These are phyloP conservation scores for Excoecaria cochinchinensis DNA, from an alignment of 345 rosid genomes.

Conservation along the genomic window DNA sequence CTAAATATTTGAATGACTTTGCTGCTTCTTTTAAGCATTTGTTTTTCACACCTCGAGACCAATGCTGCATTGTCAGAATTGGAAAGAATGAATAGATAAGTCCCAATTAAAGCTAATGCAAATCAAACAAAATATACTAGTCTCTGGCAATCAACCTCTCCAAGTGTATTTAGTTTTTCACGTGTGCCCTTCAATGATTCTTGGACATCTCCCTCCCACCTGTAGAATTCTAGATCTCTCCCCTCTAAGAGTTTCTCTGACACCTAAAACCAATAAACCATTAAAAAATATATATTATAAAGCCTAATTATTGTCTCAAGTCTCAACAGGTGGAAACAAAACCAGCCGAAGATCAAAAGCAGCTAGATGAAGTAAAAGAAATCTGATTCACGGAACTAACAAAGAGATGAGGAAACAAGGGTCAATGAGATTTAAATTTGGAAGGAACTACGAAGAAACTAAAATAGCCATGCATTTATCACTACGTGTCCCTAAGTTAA, in stretches of 20 bases:
- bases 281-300: background rate
- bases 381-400: background rate
- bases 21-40: slow-evolving; percentile 80
- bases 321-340: background rate
- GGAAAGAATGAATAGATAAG: slow-evolving; percentile 12
- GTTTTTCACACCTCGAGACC: slow-evolving; percentile 76
- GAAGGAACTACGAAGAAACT: background rate
- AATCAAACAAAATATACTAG: slow-evolving; percentile 7
- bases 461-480: background rate
- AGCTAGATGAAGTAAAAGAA: background rate
- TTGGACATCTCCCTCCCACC: slow-evolving; percentile 61
- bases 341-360: background rate
- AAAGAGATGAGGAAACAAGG: background rate
- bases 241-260: slow-evolving; percentile 68
- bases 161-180: slow-evolving; percentile 77
- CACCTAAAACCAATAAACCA: slow-evolving; percentile 45
- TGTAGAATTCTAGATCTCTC: slow-evolving; percentile 63
- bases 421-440: background rate
- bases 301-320: background rate
- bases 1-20: slow-evolving; percentile 69
- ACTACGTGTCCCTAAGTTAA: background rate
- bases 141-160: slow-evolving; percentile 55
- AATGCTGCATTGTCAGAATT: slow-evolving; percentile 52
- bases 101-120: slow-evolving; percentile 16
- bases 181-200: slow-evolving; percentile 63